Evolutionary conservation across 2,329 filamentous ascomycete species (phyloP), one percentile per base, ranked within the genome.

Genomic region (Colletotrichum sp.): DNA sequence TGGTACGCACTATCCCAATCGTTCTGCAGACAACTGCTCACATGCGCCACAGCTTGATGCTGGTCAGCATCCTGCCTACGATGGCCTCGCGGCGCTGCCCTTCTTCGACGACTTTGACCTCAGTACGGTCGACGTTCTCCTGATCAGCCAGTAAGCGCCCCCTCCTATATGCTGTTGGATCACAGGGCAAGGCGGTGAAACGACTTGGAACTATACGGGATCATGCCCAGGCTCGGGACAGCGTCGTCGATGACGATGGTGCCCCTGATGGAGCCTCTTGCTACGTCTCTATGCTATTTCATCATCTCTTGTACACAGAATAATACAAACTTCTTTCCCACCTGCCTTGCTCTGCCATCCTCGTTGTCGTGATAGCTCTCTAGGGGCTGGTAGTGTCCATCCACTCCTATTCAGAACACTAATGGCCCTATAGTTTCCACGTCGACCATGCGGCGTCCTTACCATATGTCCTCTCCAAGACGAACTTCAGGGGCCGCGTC

Each of bases 81-180:
- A 99, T 82, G 97, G 97, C 48, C 93, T 99, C 76, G 95, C 96
- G 4, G 94, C 95, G 12, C 92, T 99, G 67, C 97, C 97, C 0
- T 99, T 98, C 87, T 99, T 98, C 85, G 97, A 99, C 84, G 96
- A 99, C 82, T 99, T 99, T 85, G 97, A 99, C 83, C 90, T 99
- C 24, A 98, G 96, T 86, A 98, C 95, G 3, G 96, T 99, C 79
- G 97, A 99, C 84, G 94, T 99, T 81, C 94, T 99, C 71, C 90
- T 99, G 79, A 98, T 99, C 82, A 99, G 96, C 93, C 97, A 99
- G 97, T 99, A 98, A 94, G 96, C 93, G 82, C 75, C 68, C 76
- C 63, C 67, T 74, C 79, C 72, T 57, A 55, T 57, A 74, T 72
- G 63, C 72, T 72, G 70, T 76, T 77, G 71, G 76, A 76, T 74